Evolutionary conservation across 345 rosid genomes (phyloP), one percentile per base, ranked within the genome.

Genomic region (Balakata baccata): DNA sequence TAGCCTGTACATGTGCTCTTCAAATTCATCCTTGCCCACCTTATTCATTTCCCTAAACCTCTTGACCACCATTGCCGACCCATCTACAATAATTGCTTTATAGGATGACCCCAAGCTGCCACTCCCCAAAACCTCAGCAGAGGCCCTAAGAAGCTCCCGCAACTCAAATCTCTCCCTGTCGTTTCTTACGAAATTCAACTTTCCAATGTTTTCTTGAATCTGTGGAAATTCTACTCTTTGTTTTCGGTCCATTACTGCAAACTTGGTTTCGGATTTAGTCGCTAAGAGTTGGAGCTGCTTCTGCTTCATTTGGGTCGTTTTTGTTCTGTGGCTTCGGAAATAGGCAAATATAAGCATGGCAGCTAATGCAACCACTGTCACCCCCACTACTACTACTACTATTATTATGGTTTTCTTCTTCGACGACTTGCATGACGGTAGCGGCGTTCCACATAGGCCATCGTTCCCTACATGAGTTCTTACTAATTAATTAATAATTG

Each of bases 61-160:
- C 76, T 88, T 94, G 71, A 92, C 97, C 0, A 85, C 97, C 84
- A 92, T 80, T 16, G 92, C 85, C 0, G 84, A 81, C 0, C 93
- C 92, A 9, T 77, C 78, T 43, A 70, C 29, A 12, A 92, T 70
- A 8, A 87, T 82, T 3, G 97, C 95, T 80, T 94, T 94, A 65
- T 90, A 94, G 10, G 93, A 88, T 0, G 98, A 88, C 58, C 98
- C 97, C 0, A 92, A 88, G 49, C 80, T 83, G 3, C 95, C 92
- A 68, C 89, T 90, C 0, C 98, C 97, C 73, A 94, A 66, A 20
- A 87, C 86, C 82, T 92, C 92, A 5, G 97, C 97, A 0, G 97
- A 89, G 0, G 97, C 91, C 68, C 92, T 84, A 3, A 92, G 95
- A 71, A 92, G 79, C 69, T 92, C 93, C n/a, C 84, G 92, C 66